Conservation (phyloP, 176 grass and related monocot species). For the Secale cereale region DNA sequence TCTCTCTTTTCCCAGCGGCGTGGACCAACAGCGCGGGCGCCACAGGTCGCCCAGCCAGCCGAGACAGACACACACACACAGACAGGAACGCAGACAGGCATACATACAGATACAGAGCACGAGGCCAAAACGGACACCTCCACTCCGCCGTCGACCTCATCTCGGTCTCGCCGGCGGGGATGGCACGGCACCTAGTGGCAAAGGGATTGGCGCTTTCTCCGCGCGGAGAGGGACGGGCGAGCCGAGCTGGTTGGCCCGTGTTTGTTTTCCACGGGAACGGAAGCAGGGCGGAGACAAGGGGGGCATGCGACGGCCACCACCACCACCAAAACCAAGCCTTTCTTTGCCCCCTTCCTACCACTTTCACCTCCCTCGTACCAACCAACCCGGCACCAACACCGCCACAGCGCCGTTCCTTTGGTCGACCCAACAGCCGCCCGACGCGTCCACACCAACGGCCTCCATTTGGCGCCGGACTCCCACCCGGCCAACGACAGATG, state of each 20-base stretch:
- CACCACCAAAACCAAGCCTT: not conserved
- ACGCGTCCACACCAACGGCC: not conserved
- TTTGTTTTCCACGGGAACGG: not conserved
- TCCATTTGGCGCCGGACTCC: not conserved
- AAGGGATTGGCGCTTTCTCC: not conserved
- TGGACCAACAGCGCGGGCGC: not conserved
- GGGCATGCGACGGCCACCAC: not conserved
- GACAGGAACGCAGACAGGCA: not conserved
- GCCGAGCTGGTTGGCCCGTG: not conserved
- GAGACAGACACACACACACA: not conserved
- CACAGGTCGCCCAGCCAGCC: not conserved
- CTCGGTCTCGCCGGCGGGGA: not conserved
- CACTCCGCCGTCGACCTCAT: not conserved
- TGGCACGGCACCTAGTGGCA: not conserved
- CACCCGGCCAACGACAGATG: not conserved
- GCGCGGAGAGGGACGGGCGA: not conserved
- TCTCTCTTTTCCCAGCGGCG: not conserved
- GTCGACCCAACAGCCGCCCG: not conserved
- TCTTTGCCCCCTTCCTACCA: not conserved
- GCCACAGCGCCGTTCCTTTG: not conserved
- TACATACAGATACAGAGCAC: not conserved
- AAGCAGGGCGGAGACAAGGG: conserved; percentile 2
- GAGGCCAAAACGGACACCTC: not conserved
- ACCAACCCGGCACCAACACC: not conserved
- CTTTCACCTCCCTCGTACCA: not conserved